Conservation (phyloP, 345 rosid species). For the Eucalyptus polyanthemos region DNA sequence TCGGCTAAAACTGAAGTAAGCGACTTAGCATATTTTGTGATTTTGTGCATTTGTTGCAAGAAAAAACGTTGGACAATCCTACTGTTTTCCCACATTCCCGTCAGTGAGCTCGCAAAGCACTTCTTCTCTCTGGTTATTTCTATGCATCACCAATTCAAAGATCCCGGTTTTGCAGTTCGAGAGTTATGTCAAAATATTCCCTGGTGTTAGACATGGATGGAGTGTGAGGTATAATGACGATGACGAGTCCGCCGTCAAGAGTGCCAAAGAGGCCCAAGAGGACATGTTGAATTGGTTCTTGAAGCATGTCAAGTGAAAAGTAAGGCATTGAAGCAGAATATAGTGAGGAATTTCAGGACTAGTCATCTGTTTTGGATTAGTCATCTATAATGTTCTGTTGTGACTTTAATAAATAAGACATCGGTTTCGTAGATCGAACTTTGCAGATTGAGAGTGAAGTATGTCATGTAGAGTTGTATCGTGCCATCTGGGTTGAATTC, state of each 20-base stretch:
- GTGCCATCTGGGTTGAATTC: background rate
- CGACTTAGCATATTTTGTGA: background rate
- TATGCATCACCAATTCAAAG: background rate
- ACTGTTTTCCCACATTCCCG: background rate
- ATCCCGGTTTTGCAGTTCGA: background rate
- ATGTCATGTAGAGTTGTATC: background rate
- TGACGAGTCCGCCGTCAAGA: constrained; percentile 5
- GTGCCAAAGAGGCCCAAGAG: background rate
- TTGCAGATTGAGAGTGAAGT: background rate
- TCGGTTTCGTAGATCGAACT: background rate
- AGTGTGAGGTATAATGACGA: constrained; percentile 35
- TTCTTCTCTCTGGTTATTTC: background rate
- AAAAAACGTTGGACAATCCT: background rate
- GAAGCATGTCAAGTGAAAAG: background rate
- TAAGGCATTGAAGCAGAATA: background rate
- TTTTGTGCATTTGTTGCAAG: background rate
- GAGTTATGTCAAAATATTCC: constrained; percentile 36
- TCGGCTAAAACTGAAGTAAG: background rate
- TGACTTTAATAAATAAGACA: background rate
- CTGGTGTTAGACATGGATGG: constrained; percentile 59
- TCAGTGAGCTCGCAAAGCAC: background rate
- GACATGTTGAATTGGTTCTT: background rate
- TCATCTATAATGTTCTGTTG: background rate
- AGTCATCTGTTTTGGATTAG: background rate
- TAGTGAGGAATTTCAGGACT: background rate